These are phyloP conservation scores for Mrakia hoshinonis DNA, from an alignment of 768 basidiomycete species.

Conservation along the genomic window DNA sequence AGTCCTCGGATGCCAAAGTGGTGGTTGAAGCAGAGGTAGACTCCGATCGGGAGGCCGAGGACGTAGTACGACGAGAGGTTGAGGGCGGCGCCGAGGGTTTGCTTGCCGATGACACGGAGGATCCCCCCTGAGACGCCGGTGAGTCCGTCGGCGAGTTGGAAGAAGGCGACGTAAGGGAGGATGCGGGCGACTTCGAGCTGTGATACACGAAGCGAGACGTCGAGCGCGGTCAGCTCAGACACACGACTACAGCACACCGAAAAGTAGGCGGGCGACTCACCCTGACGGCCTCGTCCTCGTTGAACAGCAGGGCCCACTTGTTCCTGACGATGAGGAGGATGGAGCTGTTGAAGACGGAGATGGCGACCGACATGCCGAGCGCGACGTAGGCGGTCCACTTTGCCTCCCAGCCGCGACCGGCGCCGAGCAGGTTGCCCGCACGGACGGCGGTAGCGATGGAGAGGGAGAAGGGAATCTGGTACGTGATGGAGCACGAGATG, in stretches of 20 bases:
- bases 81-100: constrained; percentile 62
- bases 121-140: constrained; percentile 63
- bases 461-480: constrained; percentile 55
- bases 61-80: constrained; percentile 77
- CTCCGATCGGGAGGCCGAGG: constrained; percentile 49
- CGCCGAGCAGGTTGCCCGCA: constrained; percentile 81
- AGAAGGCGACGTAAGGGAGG: constrained; percentile 56
- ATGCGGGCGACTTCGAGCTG: constrained; percentile 52
- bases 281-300: constrained; percentile 53
- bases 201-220: constrained; percentile 32
- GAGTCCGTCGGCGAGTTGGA: constrained; percentile 73
- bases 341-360: constrained; percentile 41
- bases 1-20: constrained; percentile 60
- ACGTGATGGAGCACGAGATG: constrained; percentile 64
- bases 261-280: too few species aligned
- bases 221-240: background rate
- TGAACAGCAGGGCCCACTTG: constrained; percentile 67
- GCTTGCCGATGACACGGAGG: constrained; percentile 41
- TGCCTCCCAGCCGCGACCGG: constrained; percentile 64
- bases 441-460: constrained; percentile 41
- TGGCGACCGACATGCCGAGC: constrained; percentile 16
- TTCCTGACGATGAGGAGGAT: constrained; percentile 56
- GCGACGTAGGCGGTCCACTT: constrained; percentile 49
- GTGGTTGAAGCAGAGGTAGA: constrained; percentile 62
- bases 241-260: background rate